Evolutionary conservation across 2,329 filamentous ascomycete species (phyloP), one percentile per base, ranked within the genome.

Genomic region (Arthrobotrys pseudoclavata): DNA sequence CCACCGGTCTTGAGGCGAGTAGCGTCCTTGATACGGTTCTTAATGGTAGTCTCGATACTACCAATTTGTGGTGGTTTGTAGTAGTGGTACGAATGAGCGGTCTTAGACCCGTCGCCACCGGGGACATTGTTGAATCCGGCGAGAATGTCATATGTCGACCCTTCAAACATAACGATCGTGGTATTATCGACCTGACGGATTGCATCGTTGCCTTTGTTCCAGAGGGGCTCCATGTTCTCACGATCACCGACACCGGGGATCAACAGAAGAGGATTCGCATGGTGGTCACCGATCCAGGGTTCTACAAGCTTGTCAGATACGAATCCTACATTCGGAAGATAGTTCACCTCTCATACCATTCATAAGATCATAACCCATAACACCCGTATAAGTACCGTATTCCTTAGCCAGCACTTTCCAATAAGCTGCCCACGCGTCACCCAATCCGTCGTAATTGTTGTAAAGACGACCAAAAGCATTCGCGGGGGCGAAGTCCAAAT

Each of bases 301-400:
- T 79, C 75, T 79, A 61, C 12, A 22, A 10, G 10, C 10, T 5
- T 6, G 47, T 67, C 31, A 67, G 48, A 20, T 42, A 13, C 18
- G 0, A 22, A 34, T 52, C 4, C 10, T 4, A 1, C 7, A 22
- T n/a, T 40, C 13, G 13, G 13, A 26, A 22, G 10, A 9, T 22
- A 7, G 0, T 64, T 31, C 26, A 10, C 9, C 13, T 2, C 15
- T 37, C 50, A 22, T 74, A 79, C 75, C 75, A 47, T 79, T 79
- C 75, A 79, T 79, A 7, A 79, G 55, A 48, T 79, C 75, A 45
- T 79, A 79, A 6, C 75, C 75, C 75, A 79, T 79, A 9, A 79
- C 75, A 1, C 75, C 75, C 0, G 53, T 52, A 18, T 69, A 53
- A 9, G 24, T 20, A n/a, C 57, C 50, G 40, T 69, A 72, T 18